These are phyloP conservation scores for Pseudopithomyces chartarum DNA, from an alignment of 2,329 filamentous ascomycete genomes.

Conservation along the genomic window DNA sequence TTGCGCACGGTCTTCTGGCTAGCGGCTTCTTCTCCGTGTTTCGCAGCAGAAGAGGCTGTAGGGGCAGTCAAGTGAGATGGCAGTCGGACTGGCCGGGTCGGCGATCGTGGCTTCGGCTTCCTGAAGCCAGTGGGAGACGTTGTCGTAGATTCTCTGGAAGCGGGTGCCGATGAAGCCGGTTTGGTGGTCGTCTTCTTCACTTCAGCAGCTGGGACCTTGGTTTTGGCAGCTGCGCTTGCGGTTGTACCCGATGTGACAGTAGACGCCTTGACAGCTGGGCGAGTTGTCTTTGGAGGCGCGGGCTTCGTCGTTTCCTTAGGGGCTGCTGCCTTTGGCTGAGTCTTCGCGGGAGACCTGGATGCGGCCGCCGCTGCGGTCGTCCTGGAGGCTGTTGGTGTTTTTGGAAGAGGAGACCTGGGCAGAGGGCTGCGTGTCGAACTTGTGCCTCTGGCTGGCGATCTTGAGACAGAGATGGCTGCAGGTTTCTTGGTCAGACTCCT, in stretches of 20 bases:
- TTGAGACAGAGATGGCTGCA: slow-evolving; percentile 38
- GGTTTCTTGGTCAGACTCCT: slow-evolving; percentile 38
- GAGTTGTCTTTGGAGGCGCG: slow-evolving; percentile 32
- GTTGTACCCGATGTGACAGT: slow-evolving; percentile 24
- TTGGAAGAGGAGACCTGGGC: slow-evolving; percentile 33
- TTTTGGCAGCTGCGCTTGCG: slow-evolving; percentile 27
- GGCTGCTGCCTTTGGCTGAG: slow-evolving; percentile 19
- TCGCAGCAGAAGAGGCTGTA: slow-evolving; percentile 72
- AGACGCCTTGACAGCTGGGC: slow-evolving; percentile 32
- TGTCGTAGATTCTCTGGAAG: slow-evolving; percentile 25
- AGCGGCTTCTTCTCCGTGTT: slow-evolving; percentile 52
- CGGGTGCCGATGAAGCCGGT: slow-evolving; percentile 16
- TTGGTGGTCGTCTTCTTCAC: slow-evolving; percentile 32
- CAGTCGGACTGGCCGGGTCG: slow-evolving; percentile 69
- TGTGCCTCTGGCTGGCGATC: slow-evolving; percentile 28
- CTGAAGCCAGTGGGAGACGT: slow-evolving; percentile 38
- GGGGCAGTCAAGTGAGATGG: slow-evolving; percentile 71
- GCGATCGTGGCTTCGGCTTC: slow-evolving; percentile 59
- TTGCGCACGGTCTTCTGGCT: slow-evolving; percentile 48
- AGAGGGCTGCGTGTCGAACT: slow-evolving; percentile 38
- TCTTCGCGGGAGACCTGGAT: slow-evolving; percentile 20
- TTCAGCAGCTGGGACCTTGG: slow-evolving; percentile 28
- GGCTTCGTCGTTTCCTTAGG: slow-evolving; percentile 30
- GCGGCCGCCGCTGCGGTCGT: slow-evolving; percentile 20
- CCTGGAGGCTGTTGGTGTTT: slow-evolving; percentile 37